Evolutionary conservation across 305 asterid genomes (phyloP), one percentile per base, ranked within the genome.

Genomic region (Lippia alba): DNA sequence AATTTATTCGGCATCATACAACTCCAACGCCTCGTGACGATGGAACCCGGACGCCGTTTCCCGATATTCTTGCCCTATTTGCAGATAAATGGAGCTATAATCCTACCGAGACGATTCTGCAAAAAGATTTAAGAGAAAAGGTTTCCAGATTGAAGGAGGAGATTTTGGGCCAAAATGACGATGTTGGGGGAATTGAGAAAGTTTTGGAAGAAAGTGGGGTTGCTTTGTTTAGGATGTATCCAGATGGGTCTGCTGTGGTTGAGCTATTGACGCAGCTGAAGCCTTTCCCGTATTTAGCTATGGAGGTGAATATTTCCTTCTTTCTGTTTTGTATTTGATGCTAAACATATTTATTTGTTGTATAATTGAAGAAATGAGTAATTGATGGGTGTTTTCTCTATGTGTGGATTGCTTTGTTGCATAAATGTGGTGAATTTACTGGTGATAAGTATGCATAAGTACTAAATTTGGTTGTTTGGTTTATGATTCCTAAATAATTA

Each of bases 161-260:
- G 79, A 71, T 94, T 68, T 55, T 83, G 76, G 24, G 50, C 10
- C 78, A 72, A 12, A 40, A 74, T n/a, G 78, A 66, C 6, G 89
- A 88, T 64, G 69, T 68, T 56, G 87, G 72, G 59, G 76, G 72
- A 44, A 64, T 88, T 63, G 87, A 67, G 72, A 74, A 64, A 32
- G 80, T 90, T 68, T 76, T 91, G 72, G 83, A 85, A 54, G 88
- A 78, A 67, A 68, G 63, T 12, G 92, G 96, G 15, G 76, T 46
- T 49, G 61, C 73, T 55, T 83, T 91, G 72, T 91, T 94, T 34
- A 67, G 82, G 77, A 82, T 59, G 9, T 85, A 87, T 64, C 19
- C 77, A 7, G 79, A 86, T 87, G 96, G 95, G 20, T 78, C 84
- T 71, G 94, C 97, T 11, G 78, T 82, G 51, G 69, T 89, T 74